Evolutionary conservation across 495 filamentous ascomycete genomes (phyloP).

Genomic region (Trichoderma orchidacearum): DNA sequence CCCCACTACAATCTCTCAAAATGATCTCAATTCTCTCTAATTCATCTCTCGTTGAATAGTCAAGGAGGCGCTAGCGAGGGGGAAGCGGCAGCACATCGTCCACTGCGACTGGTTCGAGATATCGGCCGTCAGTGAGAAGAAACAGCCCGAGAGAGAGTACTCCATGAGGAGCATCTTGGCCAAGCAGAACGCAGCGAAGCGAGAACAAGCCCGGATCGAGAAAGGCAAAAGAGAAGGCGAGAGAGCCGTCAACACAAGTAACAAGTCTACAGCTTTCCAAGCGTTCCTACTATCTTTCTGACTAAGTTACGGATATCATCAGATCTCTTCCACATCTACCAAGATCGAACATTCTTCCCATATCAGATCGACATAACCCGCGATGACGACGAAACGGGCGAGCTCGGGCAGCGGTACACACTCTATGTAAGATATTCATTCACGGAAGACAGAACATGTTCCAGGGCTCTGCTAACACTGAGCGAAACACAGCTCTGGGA

Average conservation of each 20-base stretch:
- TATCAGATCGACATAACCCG: slow-evolving; percentile 19
- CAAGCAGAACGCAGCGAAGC: slow-evolving; percentile 2
- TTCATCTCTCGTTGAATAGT: neutral
- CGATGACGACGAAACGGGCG: slow-evolving; percentile 10
- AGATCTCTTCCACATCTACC: slow-evolving; percentile 13
- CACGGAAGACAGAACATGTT: neutral
- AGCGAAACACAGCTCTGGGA: slow-evolving; percentile 25
- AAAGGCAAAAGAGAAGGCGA: slow-evolving; percentile 37
- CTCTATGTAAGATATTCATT: slow-evolving; percentile 15
- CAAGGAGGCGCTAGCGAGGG: neutral
- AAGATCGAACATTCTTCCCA: slow-evolving; percentile 17
- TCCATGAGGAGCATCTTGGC: slow-evolving; percentile 3
- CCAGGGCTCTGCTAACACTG: neutral
- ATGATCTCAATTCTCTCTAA: neutral
- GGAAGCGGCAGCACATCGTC: slow-evolving; percentile 14
- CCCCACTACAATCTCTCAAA: neutral
- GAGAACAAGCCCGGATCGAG: slow-evolving; percentile 15
- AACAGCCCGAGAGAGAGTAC: slow-evolving; percentile 10
- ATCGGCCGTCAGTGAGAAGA: slow-evolving; percentile 7
- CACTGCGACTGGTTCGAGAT: slow-evolving; percentile 27
- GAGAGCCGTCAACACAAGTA: slow-evolving; percentile 24
- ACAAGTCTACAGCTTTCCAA: neutral
- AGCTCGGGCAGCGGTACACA: slow-evolving; percentile 16
- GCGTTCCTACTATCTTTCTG: neutral
- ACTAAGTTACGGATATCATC: neutral